Evolutionary conservation across 257 asterid genomes (phyloP).

Genomic region (Solanum boliviense): DNA sequence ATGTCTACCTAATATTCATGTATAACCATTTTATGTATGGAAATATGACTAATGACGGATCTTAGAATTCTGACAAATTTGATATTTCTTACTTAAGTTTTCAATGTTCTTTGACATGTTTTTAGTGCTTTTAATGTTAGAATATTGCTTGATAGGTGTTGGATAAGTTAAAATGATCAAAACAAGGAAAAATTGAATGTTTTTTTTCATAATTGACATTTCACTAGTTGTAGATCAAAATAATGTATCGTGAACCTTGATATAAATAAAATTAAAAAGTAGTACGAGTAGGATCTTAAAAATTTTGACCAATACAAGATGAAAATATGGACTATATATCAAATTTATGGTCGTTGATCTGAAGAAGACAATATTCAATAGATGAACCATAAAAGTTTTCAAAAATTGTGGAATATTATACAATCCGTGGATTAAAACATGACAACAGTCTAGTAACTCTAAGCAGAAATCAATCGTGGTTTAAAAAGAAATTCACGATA

Average conservation of each 20-base stretch:
- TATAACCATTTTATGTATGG: background rate
- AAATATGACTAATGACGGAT: background rate
- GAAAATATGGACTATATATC: background rate
- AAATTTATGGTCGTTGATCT: background rate
- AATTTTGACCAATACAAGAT: background rate
- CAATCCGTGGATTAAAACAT: background rate
- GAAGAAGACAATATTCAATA: background rate
- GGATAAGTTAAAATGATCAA: background rate
- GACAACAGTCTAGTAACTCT: too few species aligned
- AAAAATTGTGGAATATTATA: too few species aligned
- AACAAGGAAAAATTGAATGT: background rate
- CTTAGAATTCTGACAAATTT: background rate
- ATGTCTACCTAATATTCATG: background rate
- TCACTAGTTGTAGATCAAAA: background rate
- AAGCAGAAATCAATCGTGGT: background rate
- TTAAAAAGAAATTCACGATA: background rate
- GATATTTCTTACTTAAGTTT: too few species aligned
- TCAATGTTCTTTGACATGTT: background rate
- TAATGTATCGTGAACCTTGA: too few species aligned
- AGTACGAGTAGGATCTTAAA: background rate
- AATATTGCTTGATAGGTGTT: too few species aligned
- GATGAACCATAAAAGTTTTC: background rate
- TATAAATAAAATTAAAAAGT: too few species aligned
- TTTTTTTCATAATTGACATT: background rate
- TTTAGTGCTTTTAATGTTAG: background rate